These are phyloP conservation scores for Serendipita vermifera DNA, from an alignment of 768 basidiomycete genomes.

Conservation along the genomic window DNA sequence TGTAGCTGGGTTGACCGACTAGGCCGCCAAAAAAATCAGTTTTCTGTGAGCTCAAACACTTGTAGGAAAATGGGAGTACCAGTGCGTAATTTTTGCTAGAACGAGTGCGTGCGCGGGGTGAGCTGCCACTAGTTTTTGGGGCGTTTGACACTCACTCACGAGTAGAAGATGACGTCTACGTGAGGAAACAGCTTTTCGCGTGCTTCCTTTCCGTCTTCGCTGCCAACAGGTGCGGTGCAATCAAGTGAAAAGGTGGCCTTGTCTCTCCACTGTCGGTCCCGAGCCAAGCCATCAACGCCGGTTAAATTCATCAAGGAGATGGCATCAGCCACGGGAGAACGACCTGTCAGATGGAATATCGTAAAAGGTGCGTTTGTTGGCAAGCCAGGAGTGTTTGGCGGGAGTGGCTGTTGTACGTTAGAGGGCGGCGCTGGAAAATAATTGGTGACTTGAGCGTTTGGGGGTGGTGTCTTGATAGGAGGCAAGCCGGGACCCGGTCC, in stretches of 20 bases:
- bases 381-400: conserved; percentile 28
- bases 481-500: conserved; percentile 15
- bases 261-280: conserved; percentile 71
- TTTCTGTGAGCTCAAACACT: not conserved
- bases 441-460: conserved; percentile 25
- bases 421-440: conserved; percentile 21
- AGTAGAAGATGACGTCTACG: conserved; percentile 68
- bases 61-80: conserved; percentile 19
- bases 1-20: conserved; percentile 35
- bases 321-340: conserved; percentile 49
- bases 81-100: conserved; percentile 53
- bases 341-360: conserved; percentile 77
- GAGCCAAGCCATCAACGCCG: conserved; percentile 68
- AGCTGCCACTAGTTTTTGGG: not conserved
- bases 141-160: conserved; percentile 15
- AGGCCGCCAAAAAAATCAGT: not conserved
- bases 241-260: conserved; percentile 64
- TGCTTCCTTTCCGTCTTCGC: not conserved
- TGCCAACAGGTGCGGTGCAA: not conserved
- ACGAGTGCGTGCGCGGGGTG: no score
- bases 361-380: conserved; percentile 50
- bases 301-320: conserved; percentile 60
- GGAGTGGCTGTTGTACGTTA: conserved; percentile 28
- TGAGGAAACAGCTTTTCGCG: conserved; percentile 57
- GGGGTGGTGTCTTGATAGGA: conserved; percentile 16